Percentiles rank a stretch among this genome's conserved stretches.
Conservation (phyloP, 2,329 filamentous ascomycete species). For the Endoconidiophora polonica region DNA sequence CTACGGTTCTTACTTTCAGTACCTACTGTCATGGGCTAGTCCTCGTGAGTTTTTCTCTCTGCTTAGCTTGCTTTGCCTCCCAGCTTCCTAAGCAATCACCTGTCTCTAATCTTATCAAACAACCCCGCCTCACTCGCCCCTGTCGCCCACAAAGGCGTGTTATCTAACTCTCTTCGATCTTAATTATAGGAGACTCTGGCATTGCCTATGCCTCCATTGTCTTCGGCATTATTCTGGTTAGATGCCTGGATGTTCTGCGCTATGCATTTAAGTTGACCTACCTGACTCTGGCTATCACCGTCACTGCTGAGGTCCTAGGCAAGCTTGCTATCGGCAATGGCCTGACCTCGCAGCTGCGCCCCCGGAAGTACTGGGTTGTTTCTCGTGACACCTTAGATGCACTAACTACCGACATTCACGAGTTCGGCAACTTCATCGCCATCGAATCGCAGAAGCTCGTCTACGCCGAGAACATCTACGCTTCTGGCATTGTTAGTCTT, state of each 20-base stretch:
- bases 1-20: constrained; percentile 55
- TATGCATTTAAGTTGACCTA: constrained; percentile 50
- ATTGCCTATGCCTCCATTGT: constrained; percentile 46
- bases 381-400: constrained; percentile 44
- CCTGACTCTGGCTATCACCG: constrained; percentile 42
- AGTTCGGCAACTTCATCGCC: constrained; percentile 55
- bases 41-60: constrained; percentile 32
- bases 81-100: neutral
- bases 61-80: neutral
- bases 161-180: neutral
- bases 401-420: constrained; percentile 46
- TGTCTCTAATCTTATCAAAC: neutral
- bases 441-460: constrained; percentile 53
- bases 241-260: constrained; percentile 50
- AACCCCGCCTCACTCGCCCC: constrained; percentile 13
- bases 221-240: constrained; percentile 41
- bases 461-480: constrained; percentile 49
- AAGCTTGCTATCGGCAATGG: constrained; percentile 45
- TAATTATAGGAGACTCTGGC: constrained; percentile 38
- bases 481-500: constrained; percentile 39
- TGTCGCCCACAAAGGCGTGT: neutral
- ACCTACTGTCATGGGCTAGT: constrained; percentile 53
- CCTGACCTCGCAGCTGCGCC: constrained; percentile 47
- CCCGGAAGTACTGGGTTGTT: constrained; percentile 50
- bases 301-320: constrained; percentile 43